These are phyloP conservation scores for Chamaecrista fasciculata DNA, from an alignment of 306 rosid species.

Conservation along the genomic window DNA sequence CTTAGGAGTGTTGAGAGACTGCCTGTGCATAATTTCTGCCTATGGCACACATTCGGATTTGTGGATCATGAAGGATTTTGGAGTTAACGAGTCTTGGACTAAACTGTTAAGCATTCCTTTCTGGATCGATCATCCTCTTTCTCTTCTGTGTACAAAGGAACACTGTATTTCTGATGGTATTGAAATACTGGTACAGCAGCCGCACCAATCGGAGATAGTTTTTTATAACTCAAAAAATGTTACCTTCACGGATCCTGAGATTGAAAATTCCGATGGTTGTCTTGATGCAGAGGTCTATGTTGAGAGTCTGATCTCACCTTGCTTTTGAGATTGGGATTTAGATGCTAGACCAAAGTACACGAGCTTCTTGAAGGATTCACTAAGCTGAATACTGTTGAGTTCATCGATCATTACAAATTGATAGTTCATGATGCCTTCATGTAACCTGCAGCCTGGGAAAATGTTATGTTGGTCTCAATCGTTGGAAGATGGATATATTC, in stretches of 20 bases:
- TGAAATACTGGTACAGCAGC: constrained; percentile 13
- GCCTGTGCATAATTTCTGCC: constrained; percentile 17
- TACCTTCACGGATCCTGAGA: not conserved
- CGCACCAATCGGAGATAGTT: not conserved
- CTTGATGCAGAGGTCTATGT: not conserved
- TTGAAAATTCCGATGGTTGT: not conserved
- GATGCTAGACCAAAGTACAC: not conserved
- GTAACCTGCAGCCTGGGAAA: not conserved
- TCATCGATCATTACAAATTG: not conserved
- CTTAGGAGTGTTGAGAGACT: constrained; percentile 22
- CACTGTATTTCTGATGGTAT: constrained; percentile 29
- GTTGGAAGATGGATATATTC: not conserved
- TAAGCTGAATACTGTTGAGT: not conserved
- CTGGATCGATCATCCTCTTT: not conserved
- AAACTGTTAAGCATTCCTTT: constrained; percentile 18
- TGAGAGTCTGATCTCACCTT: constrained; percentile 44
- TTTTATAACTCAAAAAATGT: constrained; percentile 25
- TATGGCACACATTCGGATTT: not conserved
- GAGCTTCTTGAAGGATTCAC: not conserved
- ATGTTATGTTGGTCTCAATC: not conserved
- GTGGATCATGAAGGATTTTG: constrained; percentile 43
- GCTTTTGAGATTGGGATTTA: not conserved
- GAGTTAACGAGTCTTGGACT: constrained; percentile 41
- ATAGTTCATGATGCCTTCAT: not conserved
- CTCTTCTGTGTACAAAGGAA: not conserved